Conservation (phyloP, 768 basidiomycete species). For the Mycena sanguinolenta region DNA sequence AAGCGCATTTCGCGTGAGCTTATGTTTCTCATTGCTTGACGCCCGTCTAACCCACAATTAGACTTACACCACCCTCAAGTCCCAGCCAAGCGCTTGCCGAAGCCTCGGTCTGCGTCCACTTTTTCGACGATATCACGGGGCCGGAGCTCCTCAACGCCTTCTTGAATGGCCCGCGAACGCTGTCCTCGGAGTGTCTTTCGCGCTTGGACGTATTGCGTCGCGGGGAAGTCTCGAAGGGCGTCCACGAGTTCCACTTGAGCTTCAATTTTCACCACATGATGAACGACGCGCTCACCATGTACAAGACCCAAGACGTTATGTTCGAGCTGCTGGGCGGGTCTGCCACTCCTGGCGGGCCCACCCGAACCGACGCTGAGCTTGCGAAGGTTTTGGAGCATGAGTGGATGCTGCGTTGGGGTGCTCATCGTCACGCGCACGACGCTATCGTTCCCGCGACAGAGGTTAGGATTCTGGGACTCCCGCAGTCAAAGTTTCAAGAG, state of each 20-base stretch:
- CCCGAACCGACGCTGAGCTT: constrained; percentile 23
- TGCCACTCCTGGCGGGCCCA: constrained; percentile 5
- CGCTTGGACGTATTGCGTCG: constrained; percentile 51
- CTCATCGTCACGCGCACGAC: background rate
- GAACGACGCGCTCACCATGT: constrained; percentile 71
- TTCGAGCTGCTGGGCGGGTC: constrained; percentile 57
- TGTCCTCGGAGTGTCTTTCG: constrained; percentile 62
- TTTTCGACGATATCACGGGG: constrained; percentile 6
- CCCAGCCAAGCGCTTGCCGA: constrained; percentile 51
- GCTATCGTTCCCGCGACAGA: constrained; percentile 19
- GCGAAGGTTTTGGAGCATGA: constrained; percentile 12
- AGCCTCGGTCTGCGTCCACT: constrained; percentile 45
- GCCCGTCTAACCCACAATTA: constrained; percentile 28
- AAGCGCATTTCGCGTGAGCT: constrained; percentile 63
- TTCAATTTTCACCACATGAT: constrained; percentile 69
- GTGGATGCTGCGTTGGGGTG: constrained; percentile 25
- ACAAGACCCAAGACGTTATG: constrained; percentile 66
- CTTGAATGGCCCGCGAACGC: constrained; percentile 66
- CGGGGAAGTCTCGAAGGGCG: constrained; percentile 24
- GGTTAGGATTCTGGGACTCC: constrained; percentile 2
- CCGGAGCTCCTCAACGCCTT: constrained; percentile 58
- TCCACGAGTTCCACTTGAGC: no score
- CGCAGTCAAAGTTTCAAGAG: constrained; percentile 17
- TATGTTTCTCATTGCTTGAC: background rate
- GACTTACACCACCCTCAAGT: constrained; percentile 55